Evolutionary conservation across 106 monocot species (phyloP), one percentile per base, ranked within the genome.

Genomic region (Platanthera guangdongensis): DNA sequence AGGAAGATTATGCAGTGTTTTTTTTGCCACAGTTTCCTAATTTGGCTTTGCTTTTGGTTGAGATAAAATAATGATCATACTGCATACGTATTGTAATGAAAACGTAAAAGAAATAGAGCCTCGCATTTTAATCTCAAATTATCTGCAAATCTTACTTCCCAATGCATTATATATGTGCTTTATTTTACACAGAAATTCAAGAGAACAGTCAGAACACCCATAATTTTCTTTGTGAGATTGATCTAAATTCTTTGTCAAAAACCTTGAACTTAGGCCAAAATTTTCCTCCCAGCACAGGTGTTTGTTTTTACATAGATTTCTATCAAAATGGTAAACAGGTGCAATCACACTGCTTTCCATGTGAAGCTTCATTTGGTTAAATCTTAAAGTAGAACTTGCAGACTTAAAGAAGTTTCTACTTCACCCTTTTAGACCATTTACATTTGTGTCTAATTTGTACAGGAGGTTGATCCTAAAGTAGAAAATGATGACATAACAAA

Each of bases 391-490:
- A 60, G 59, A 60, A 21, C 32, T 65, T 30, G 11, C 30, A 11
- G 16, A 65, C 32, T 65, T 65, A 65, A 65, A 65, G 28, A 65
- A 19, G 65, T 32, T 19, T 10, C 39, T 70, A 70, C 30, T 9
- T 2, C 25, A 52, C 51, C 21, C 30, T 74, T 52, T 53, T 22
- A 11, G 28, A 53, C 52, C 22, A 52, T 74, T 14, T 32, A 65
- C 12, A 13, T 10, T 52, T 28, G 52, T 18, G 39, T 57, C 7
- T 12, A 55, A 30, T 47, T 47, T 77, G 79, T 47, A 39, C 85
- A 94, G 88, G 94, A 97, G 78, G 86, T 97, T 57, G 96, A 97
- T 82, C 96, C 96, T 0, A 93, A 93, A 78, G 89, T 97, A 5
- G 96, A 97, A 76, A 93, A 79, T 81, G 96, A 97, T 78, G 96